phyloP scores from a whole-genome alignment of 1,139 yeast species.

The Meyerozyma sp. region DNA sequence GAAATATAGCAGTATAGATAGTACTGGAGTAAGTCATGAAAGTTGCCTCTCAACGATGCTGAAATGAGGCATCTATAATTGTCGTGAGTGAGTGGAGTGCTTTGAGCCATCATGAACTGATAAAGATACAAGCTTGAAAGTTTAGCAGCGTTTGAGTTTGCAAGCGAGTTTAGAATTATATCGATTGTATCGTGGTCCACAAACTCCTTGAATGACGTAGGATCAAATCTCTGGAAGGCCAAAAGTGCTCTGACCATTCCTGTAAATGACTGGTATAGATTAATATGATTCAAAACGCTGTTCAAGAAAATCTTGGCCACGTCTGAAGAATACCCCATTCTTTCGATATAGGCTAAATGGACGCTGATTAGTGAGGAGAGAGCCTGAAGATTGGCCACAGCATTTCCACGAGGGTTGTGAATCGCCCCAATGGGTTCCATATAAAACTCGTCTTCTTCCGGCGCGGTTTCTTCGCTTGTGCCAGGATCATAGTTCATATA shows the following conservation, averaged over 20 bases:
- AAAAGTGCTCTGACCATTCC: conserved; percentile 23
- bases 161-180: conserved; percentile 24
- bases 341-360: conserved; percentile 21
- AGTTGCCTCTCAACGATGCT: conserved; percentile 20
- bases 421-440: background rate
- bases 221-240: conserved; percentile 15
- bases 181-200: conserved; percentile 26
- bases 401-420: conserved; percentile 17
- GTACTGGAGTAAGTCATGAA: conserved; percentile 22
- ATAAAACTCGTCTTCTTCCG: background rate
- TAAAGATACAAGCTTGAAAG: conserved; percentile 21
- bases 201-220: conserved; percentile 15
- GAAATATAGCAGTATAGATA: conserved; percentile 21
- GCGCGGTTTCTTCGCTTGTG: background rate
- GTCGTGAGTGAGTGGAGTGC: conserved; percentile 8
- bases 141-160: conserved; percentile 26
- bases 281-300: conserved; percentile 34
- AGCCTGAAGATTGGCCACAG: conserved; percentile 25
- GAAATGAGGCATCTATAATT: conserved; percentile 19
- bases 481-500: conserved; percentile 20
- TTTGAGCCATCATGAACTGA: conserved; percentile 13
- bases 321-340: conserved; percentile 11
- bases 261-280: conserved; percentile 30
- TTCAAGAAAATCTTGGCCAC: conserved; percentile 29
- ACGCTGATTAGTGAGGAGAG: conserved; percentile 18